Evolutionary conservation across 306 rosid genomes (phyloP), one percentile per base, ranked within the genome.

Genomic region (Cucurbita moschata): DNA sequence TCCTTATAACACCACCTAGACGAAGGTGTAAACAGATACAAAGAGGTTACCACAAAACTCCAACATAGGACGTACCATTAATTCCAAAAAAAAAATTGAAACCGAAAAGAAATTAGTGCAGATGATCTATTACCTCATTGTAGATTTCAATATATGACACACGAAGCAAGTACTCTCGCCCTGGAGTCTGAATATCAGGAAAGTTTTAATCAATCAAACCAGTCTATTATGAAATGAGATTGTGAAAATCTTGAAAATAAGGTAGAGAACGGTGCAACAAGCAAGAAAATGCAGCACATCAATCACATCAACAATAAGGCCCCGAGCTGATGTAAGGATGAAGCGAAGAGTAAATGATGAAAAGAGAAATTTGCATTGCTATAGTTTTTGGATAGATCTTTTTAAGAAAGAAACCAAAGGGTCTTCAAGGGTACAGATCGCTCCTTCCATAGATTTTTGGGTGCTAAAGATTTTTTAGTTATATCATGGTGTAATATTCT

Each of bases 101-200:
- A 26, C 13, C 15, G 73, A 15, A 21, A 14, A 9, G 47, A 14
- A 50, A 30, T 47, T 30, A 70, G 60, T 8, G 42, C 46, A 21
- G 16, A 70, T 35, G 66, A 63, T 23, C 37, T 35, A 78, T 81
- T 79, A 94, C 99, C 99, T 95, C 99, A 42, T 95, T 95, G 80
- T 95, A 95, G 80, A 95, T 95, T 84, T 95, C 99, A 77, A 95
- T 87, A 83, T 91, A 95, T 59, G 99, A 95, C 59, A 95, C 97
- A 6, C 99, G 92, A 42, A 95, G 96, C 81, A 95, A 82, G 87
- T 91, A 95, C 81, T 95, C 99, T 69, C 97, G 85, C 83, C 99
- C 99, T 57, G 99, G 99, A 71, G 99, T 95, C 99, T 95, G 92
- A 83, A 82, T 26, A 49, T 49, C 8, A 70, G 59, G 39, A 70